Percentiles rank a stretch among this genome's conserved stretches.
Evolutionary conservation across 176 grass and related monocot genomes (phyloP).

Genomic region (Saccharum spontaneum): DNA sequence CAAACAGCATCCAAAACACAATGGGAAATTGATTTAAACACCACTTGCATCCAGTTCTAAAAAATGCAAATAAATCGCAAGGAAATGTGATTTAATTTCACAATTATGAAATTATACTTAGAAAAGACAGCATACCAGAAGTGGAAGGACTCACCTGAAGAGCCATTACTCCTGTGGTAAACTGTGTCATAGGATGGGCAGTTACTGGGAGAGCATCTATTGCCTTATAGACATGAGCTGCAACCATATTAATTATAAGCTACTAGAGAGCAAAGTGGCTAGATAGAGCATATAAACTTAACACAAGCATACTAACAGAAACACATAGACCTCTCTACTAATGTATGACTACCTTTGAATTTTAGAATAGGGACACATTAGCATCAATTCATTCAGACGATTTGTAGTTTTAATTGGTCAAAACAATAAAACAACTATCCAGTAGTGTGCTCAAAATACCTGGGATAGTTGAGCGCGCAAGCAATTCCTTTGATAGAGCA

Average conservation of each 20-base stretch:
- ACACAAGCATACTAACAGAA: background rate
- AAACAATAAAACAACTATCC: background rate
- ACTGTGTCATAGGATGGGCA: slow-evolving; percentile 95
- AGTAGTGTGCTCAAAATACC: slow-evolving; percentile 43
- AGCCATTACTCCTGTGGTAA: slow-evolving; percentile 92
- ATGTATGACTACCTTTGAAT: slow-evolving; percentile 21
- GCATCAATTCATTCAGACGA: background rate
- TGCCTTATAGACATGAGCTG: slow-evolving; percentile 87
- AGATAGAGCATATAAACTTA: background rate
- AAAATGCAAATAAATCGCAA: background rate
- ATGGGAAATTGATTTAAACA: background rate
- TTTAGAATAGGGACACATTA: background rate
- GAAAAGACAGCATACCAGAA: background rate
- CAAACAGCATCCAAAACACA: background rate
- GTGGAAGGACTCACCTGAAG: slow-evolving; percentile 64
- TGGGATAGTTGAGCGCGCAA: slow-evolving; percentile 75
- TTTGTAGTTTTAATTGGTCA: background rate
- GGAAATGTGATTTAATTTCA: slow-evolving; percentile 3
- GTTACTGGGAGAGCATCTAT: slow-evolving; percentile 87
- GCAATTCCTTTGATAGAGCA: slow-evolving; percentile 73
- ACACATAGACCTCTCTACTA: background rate
- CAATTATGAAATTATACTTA: background rate
- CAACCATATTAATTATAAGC: slow-evolving; percentile 31
- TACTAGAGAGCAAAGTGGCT: slow-evolving; percentile 1
- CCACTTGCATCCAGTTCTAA: background rate